phyloP scores from a whole-genome alignment of 1,284 basidiomycete genomes.

The Cutaneotrichosporon cavernicola region DNA sequence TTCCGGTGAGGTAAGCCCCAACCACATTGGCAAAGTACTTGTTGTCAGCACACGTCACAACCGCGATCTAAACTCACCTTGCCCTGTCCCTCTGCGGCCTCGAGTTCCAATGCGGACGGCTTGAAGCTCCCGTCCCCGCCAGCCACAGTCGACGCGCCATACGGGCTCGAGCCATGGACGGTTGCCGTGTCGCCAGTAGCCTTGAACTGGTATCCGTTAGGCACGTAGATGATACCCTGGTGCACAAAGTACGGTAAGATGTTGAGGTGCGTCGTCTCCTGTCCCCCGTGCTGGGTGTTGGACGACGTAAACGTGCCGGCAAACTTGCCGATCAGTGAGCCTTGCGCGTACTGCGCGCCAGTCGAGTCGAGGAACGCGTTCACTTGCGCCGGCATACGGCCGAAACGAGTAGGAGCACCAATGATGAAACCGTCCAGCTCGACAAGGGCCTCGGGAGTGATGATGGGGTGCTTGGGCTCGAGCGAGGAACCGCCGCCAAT shows the following conservation, averaged over 20 bases:
- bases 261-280: slow-evolving; percentile 62
- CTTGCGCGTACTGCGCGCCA: slow-evolving; percentile 67
- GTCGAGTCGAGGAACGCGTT: slow-evolving; percentile 67
- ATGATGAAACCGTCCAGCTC: slow-evolving; percentile 59
- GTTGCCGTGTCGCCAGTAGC: slow-evolving; percentile 62
- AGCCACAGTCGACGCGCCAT: slow-evolving; percentile 68
- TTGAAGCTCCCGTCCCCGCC: slow-evolving; percentile 63
- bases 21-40: slow-evolving; percentile 13
- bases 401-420: slow-evolving; percentile 75
- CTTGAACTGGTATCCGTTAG: slow-evolving; percentile 67
- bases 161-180: slow-evolving; percentile 66
- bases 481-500: slow-evolving; percentile 64
- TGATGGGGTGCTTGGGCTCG: slow-evolving; percentile 64
- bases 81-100: slow-evolving; percentile 65
- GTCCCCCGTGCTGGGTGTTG: slow-evolving; percentile 51
- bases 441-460: slow-evolving; percentile 64
- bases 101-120: slow-evolving; percentile 63
- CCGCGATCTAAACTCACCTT: slow-evolving; percentile 31
- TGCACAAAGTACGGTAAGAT: slow-evolving; percentile 71
- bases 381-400: slow-evolving; percentile 55
- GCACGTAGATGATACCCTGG: slow-evolving; percentile 63
- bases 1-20: slow-evolving; percentile 14
- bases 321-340: slow-evolving; percentile 73
- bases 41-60: not conserved
- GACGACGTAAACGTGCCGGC: slow-evolving; percentile 50